A percentile compares a stretch with the other conserved stretches of the same genome.
These are phyloP conservation scores for Durio zibethinus DNA, from an alignment of 345 rosid species.

Conservation along the genomic window DNA sequence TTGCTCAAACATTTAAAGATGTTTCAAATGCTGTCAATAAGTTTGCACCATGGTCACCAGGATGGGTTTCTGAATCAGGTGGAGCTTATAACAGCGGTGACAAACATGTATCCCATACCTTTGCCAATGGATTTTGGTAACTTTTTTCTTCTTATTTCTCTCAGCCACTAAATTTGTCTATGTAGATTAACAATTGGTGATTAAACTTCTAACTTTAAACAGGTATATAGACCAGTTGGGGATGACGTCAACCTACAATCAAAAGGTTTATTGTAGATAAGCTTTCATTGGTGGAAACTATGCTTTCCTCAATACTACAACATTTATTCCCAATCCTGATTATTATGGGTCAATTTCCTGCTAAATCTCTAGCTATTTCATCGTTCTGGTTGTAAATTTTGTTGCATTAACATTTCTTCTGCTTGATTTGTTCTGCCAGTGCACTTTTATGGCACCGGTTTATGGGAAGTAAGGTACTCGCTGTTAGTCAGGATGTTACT, in stretches of 20 bases:
- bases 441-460: conserved; percentile 66
- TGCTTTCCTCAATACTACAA: conserved; percentile 50
- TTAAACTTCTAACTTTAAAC: background rate
- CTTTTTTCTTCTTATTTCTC: background rate
- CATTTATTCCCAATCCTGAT: conserved; percentile 62
- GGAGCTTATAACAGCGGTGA: conserved; percentile 76
- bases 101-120: conserved; percentile 53
- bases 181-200: background rate
- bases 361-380: background rate
- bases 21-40: conserved; percentile 11
- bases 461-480: conserved; percentile 51
- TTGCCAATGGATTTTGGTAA: conserved; percentile 63
- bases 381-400: background rate
- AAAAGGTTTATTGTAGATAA: conserved; percentile 66
- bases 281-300: conserved; percentile 67
- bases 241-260: conserved; percentile 51
- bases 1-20: conserved; percentile 48
- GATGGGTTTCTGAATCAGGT: conserved; percentile 75
- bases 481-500: conserved; percentile 25
- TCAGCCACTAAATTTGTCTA: background rate
- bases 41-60: conserved; percentile 47
- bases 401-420: background rate
- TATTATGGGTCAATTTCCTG: conserved; percentile 46
- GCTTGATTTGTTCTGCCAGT: conserved; percentile 13
- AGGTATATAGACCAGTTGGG: conserved; percentile 72